These are phyloP conservation scores for Penicillium sp. DNA, from an alignment of 2,329 filamentous ascomycete genomes.

Conservation along the genomic window DNA sequence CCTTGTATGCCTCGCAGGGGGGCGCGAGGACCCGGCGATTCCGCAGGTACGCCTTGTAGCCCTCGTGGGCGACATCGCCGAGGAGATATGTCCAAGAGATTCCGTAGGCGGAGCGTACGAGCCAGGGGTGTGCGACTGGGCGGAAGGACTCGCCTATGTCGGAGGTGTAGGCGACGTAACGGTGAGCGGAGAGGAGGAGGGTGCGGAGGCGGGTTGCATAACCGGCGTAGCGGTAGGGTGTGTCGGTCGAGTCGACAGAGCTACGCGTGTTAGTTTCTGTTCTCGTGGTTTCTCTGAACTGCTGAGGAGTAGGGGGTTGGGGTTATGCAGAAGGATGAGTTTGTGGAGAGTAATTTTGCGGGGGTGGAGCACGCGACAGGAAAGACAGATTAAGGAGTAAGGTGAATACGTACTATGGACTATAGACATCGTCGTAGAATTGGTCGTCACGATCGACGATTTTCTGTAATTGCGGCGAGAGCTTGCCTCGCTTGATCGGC, in stretches of 20 bases:
- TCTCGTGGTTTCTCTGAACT: constrained; percentile 10
- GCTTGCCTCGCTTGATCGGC: constrained; percentile 55
- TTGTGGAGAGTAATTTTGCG: neutral
- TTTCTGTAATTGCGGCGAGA: constrained; percentile 61
- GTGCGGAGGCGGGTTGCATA: constrained; percentile 87
- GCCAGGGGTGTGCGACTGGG: constrained; percentile 82
- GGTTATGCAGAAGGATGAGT: neutral
- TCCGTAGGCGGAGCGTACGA: constrained; percentile 83
- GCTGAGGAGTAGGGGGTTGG: neutral
- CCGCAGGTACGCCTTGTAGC: constrained; percentile 90
- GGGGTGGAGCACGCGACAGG: constrained; percentile 8
- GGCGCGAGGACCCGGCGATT: constrained; percentile 80
- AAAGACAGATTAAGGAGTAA: constrained; percentile 6
- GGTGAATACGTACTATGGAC: constrained; percentile 70
- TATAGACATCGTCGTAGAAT: constrained; percentile 76
- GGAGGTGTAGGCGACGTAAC: constrained; percentile 95
- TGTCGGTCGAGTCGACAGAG: constrained; percentile 79
- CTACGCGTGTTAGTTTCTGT: constrained; percentile 47
- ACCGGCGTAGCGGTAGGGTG: constrained; percentile 85
- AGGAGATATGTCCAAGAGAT: constrained; percentile 91
- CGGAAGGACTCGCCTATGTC: constrained; percentile 97
- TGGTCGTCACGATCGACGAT: constrained; percentile 68
- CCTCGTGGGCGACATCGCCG: constrained; percentile 89
- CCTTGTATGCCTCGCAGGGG: constrained; percentile 56
- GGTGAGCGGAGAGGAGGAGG: constrained; percentile 85